Base-by-base conservation (phyloP, 2,329 filamentous ascomycete genomes). In the Arthrinium phaeospermum region DNA sequence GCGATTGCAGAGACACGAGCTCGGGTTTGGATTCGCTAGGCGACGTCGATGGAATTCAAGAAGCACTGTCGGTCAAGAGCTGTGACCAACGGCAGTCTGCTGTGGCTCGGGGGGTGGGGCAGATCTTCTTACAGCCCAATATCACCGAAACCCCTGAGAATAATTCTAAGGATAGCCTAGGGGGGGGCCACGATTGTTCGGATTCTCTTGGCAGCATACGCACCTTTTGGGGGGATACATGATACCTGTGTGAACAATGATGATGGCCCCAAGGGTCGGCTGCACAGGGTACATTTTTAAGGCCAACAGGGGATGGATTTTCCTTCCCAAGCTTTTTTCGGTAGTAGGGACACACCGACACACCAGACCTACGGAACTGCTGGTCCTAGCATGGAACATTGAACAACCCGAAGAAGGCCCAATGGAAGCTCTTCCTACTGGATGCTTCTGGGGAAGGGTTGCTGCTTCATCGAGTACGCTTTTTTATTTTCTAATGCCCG, bases 1-100 rank as follows among this genome's bases (percentile, higher is more conserved):
- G 34, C 57, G 10, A 64, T 34, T 19, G 30, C 16, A 61, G 27
- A 61, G 53, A 61, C 53, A 57, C 34, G 53, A 61, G 53, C 27
- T 61, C 27, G 34, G 53, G 34, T 37, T 37, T 61, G 30, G 30
- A 34, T 61, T 61, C 10, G 16, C 34, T 61, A 61, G 53, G 19
- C 41, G 57, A n/a, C 19, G 34, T 34, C 7, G 34, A 64, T 41
- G 57, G 57, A 64, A 64, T 22, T n/a, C 34, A 64, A 37, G 19
- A 64, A 64, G 30, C 57, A 41, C 67, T 49, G 30, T 49, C 67
- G 44, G 67, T 27, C 67, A 34, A 49, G 45, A 69, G 67, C 67
- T 69, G 67, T 49, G 67, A 49, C 67, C 67, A 69, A 69, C 67
- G 67, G 67, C 67, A 69, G 67, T 69, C 67, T 64, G 12, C 57